phyloP scores from a whole-genome alignment of 176 grass and related monocot genomes.

The Puya raimondii region DNA sequence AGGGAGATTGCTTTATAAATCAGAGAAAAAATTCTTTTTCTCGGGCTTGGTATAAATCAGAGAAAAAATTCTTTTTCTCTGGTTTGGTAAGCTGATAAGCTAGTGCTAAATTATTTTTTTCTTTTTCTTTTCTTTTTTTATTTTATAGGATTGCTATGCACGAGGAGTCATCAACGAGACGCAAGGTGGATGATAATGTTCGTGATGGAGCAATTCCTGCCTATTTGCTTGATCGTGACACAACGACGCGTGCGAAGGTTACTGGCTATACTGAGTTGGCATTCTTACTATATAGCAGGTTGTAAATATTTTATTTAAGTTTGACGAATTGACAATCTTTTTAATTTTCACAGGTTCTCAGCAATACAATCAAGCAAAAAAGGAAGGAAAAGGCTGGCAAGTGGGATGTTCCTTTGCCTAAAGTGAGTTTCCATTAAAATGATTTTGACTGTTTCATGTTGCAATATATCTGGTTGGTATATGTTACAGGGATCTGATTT shows the following conservation, averaged over 20 bases:
- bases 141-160: constrained; percentile 71
- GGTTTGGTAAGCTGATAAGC: not conserved
- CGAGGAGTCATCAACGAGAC: constrained; percentile 65
- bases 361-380: constrained; percentile 94
- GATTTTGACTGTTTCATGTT: not conserved
- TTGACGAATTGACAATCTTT: constrained; percentile 9
- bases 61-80: too few species aligned
- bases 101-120: not conserved
- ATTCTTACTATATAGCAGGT: not conserved
- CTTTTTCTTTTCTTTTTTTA: not conserved
- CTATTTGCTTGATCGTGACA: constrained; percentile 84
- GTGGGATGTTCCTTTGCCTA: constrained; percentile 89
- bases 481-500: not conserved
- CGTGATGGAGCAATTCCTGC: constrained; percentile 69
- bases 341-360: constrained; percentile 44
- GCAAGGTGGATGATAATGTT: constrained; percentile 67
- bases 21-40: not conserved
- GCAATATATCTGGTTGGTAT: not conserved
- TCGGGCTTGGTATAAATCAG: too few species aligned
- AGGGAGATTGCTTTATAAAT: not conserved
- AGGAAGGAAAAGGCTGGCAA: constrained; percentile 84
- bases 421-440: constrained; percentile 27
- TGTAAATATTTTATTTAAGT: constrained; percentile 1
- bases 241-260: constrained; percentile 69
- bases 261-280: not conserved